Evolutionary conservation across 176 grass and related monocot genomes (phyloP).

Genomic region (Cocos nucifera): DNA sequence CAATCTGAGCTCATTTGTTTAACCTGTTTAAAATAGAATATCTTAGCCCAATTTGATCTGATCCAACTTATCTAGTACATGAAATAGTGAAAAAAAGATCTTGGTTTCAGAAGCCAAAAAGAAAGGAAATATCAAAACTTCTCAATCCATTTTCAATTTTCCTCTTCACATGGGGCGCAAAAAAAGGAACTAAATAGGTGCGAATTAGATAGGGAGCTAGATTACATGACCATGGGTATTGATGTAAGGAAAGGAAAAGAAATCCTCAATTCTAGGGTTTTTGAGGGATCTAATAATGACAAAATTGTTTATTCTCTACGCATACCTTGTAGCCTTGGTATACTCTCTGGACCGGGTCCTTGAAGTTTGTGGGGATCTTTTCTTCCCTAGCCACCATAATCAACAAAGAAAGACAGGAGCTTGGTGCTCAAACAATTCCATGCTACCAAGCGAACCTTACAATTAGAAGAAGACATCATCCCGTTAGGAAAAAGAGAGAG

Average conservation of each 20-base stretch:
- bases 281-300: background rate
- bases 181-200: constrained; percentile 1
- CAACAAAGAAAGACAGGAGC: constrained; percentile 60
- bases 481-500: background rate
- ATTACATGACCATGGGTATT: constrained; percentile 87
- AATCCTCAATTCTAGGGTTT: constrained; percentile 3
- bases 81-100: no score
- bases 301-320: constrained; percentile 1
- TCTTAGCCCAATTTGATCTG: no score
- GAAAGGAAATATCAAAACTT: no score
- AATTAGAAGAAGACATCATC: no score
- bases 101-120: no score
- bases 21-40: no score
- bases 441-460: constrained; percentile 83
- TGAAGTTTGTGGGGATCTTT: constrained; percentile 26
- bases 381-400: constrained; percentile 4
- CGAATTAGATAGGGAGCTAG: constrained; percentile 18
- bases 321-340: constrained; percentile 79
- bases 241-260: constrained; percentile 23
- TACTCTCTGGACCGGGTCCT: constrained; percentile 55
- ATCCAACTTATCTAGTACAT: no score
- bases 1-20: no score
- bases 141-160: no score
- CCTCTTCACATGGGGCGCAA: no score
- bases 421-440: constrained; percentile 95